A percentile compares a stretch with the other conserved stretches of the same genome.
phyloP scores from a whole-genome alignment of 805 yeast species.

The Pachysolen tannophilus region DNA sequence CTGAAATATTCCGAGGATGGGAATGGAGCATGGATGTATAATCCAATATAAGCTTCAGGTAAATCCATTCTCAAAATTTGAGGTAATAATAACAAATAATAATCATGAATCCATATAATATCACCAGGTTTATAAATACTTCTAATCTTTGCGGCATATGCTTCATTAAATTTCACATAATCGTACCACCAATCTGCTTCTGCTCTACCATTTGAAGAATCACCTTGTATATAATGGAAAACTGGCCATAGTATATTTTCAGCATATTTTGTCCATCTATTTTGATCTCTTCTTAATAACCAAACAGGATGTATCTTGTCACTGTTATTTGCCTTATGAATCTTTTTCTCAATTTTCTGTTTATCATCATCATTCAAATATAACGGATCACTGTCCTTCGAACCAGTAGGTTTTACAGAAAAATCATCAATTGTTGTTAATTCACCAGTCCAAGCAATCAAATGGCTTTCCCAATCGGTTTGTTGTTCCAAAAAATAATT shows the following conservation, averaged over 20 bases:
- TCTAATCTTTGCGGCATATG: conserved; percentile 73
- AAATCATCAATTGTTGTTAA: conserved; percentile 27
- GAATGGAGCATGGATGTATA: conserved; percentile 85
- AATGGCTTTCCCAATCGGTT: conserved; percentile 79
- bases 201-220: conserved; percentile 57
- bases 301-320: conserved; percentile 77
- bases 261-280: conserved; percentile 83
- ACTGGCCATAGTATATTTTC: conserved; percentile 92
- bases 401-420: conserved; percentile 7
- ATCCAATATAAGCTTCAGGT: conserved; percentile 67
- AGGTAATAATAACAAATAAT: conserved; percentile 74
- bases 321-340: conserved; percentile 37
- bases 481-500: conserved; percentile 53
- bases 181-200: conserved; percentile 77
- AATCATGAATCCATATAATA: conserved; percentile 88
- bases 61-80: conserved; percentile 72
- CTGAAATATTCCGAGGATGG: conserved; percentile 93
- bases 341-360: conserved; percentile 34
- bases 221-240: conserved; percentile 84
- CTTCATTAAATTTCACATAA: conserved; percentile 85
- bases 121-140: conserved; percentile 80
- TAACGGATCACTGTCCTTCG: conserved; percentile 47
- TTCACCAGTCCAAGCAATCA: conserved; percentile 96
- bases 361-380: conserved; percentile 53
- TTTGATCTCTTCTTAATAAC: conserved; percentile 72